Base-by-base conservation (phyloP, 345 rosid genomes). In the Noccaea caerulescens region DNA sequence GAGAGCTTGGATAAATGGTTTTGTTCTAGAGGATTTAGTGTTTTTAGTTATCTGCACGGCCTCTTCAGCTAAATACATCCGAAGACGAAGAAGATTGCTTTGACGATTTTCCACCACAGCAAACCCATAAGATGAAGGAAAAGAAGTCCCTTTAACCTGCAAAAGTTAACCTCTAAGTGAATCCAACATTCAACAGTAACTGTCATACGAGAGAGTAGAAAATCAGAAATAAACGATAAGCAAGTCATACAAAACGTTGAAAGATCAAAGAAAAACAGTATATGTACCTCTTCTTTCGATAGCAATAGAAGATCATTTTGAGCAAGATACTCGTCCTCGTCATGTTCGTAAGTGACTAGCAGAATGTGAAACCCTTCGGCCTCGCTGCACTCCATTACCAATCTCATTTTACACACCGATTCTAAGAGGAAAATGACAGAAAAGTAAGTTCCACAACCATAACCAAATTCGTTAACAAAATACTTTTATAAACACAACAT, bases 281-380 rank as follows among this genome's bases (percentile, higher is more conserved):
- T 23, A 30, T 32, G 66, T 79, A 93, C 99, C 91, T 88, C 77
- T 78, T 88, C 90, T 76, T 79, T 85, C 4, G 93, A 87, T 65
- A 94, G 79, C 72, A 94, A 82, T 70, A 91, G 76, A 23, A 94
- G 87, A 86, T 94, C 99, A 82, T 91, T 93, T 63, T 79, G 91
- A 30, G 82, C 78, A 63, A 89, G 72, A 7, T 78, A 80, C 37
- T 81, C 83, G n/a, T 79, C 87, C 36, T 85, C 85, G 2, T 77
- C 81, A 47, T 64, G 78, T 59, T 81, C 86, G 63, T 85, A 85
- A 37, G 90, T 87, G 68, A 91, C 84, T 6, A 80, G 71, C 23
- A 87, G 80, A 52, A 77, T 76, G 63, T 87, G 81, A 80, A 94
- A 91, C 47, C 83, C 97, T 7, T 87, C 91, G 5, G 81, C 86